Base-by-base conservation (phyloP, 2,329 filamentous ascomycete genomes). In the Xenosphaeropsis pyriputrescens region DNA sequence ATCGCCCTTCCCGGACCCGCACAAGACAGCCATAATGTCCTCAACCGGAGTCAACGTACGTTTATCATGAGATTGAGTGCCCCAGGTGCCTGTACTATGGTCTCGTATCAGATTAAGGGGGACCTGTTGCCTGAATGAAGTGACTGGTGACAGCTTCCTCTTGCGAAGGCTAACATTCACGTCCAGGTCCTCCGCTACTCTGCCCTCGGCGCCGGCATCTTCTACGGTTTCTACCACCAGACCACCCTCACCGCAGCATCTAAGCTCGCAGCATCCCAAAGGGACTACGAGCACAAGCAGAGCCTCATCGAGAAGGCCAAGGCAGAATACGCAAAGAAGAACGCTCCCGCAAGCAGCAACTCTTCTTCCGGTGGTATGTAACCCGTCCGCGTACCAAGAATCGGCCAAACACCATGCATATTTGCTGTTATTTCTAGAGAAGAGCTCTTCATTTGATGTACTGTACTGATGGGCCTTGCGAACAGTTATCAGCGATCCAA, bases 211-310 rank as follows among this genome's bases (percentile, higher is more conserved):
- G 70, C 85, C 56, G 91, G 91, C 60, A 68, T 96, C 59, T 79
- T 94, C 67, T 98, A 98, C 70, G 91, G 91, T 61, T 77, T 94
- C 69, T 84, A 79, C 64, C 89, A 94, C 70, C 91, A 98, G 69
- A 71, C 80, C 57, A 73, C 75, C 45, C 80, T 98, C 62, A 79
- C 67, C 50, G 63, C 82, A 40, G 63, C 72, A 54, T 76, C 86
- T 56, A 82, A 78, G 64, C 64, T 72, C 44, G 69, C 77, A 50
- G 74, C 79, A 52, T 72, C 75, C 53, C 67, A 93, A 63, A 75
- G 76, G 57, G 85, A 94, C 61, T 96, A 89, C 61, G 72, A 88
- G 58, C 81, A 85, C 65, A 93, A 96, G 73, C 74, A 86, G 65
- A 75, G 78, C 52, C 71, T 96, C 70, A 96, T 98, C 69, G 68